Percentiles rank a stretch among this genome's conserved stretches.
Conservation (phyloP, 768 basidiomycete genomes). For the Suillus plorans region DNA sequence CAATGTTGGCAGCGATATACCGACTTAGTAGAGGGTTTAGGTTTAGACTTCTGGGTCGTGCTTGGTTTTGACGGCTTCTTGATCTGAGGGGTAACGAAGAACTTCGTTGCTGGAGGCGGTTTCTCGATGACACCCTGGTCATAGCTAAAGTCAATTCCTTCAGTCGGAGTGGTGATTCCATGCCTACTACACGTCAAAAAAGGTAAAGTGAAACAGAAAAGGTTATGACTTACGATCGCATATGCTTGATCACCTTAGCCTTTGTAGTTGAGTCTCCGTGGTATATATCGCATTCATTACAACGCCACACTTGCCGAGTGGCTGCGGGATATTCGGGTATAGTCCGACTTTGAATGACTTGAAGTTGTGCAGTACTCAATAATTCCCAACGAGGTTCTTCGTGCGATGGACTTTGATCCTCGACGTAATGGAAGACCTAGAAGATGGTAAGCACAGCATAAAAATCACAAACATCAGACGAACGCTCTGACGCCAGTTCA, state of each 20-base stretch:
- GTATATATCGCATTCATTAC: neutral
- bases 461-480: neutral
- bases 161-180: neutral
- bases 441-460: neutral
- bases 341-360: neutral
- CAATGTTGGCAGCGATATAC: neutral
- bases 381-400: neutral
- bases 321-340: neutral
- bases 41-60: neutral
- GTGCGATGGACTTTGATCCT: neutral
- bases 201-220: neutral
- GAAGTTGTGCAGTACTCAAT: neutral
- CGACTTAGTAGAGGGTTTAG: neutral
- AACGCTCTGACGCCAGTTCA: slow-evolving; percentile 2
- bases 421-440: slow-evolving; percentile 2
- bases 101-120: neutral
- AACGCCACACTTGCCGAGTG: neutral
- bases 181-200: neutral
- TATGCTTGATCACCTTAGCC: neutral
- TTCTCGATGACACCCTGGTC: neutral
- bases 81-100: neutral
- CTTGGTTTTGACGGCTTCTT: neutral
- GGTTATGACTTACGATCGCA: neutral
- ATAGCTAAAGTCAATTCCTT: neutral
- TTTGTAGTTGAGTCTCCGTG: neutral